These are phyloP conservation scores for Mycena polygramma DNA, from an alignment of 768 basidiomycete species.

Conservation along the genomic window DNA sequence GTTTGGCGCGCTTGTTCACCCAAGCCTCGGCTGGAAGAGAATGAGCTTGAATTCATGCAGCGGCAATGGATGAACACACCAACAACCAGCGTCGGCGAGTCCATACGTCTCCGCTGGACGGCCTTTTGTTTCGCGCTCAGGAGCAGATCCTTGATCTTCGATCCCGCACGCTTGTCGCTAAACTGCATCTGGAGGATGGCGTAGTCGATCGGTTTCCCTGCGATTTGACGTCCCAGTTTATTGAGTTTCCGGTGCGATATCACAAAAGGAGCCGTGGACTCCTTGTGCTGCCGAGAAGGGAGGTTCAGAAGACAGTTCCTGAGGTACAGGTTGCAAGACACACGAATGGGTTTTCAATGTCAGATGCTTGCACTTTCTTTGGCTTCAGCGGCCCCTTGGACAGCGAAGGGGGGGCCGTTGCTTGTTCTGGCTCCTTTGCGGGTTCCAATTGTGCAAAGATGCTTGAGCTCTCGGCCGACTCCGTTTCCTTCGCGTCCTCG, in stretches of 20 bases:
- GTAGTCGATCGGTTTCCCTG: constrained; percentile 92
- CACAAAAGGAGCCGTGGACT: constrained; percentile 93
- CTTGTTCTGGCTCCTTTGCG: constrained; percentile 16
- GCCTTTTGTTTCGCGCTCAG: constrained; percentile 91
- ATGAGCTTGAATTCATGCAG: constrained; percentile 20
- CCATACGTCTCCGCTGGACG: constrained; percentile 78
- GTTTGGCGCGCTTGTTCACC: constrained; percentile 87
- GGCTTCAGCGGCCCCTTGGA: not conserved
- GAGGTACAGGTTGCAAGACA: not conserved
- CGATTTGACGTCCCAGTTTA: constrained; percentile 87
- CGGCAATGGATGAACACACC: constrained; percentile 65
- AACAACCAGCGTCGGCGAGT: constrained; percentile 80
- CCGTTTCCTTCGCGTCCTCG: constrained; percentile 53
- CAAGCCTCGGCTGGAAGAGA: constrained; percentile 83
- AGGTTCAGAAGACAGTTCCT: not conserved
- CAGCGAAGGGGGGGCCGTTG: constrained; percentile 6
- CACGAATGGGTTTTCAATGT: constrained; percentile 30
- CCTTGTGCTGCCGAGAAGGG: constrained; percentile 77
- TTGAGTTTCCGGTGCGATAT: constrained; percentile 95
- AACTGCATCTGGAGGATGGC: constrained; percentile 98
- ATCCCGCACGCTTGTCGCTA: constrained; percentile 91
- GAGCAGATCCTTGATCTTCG: constrained; percentile 90
- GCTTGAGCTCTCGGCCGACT: constrained; percentile 29
- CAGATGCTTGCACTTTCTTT: constrained; percentile 44
- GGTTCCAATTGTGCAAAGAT: constrained; percentile 32